Conservation (phyloP, 2,329 filamentous ascomycete genomes). For the Ophioceras dolichostomum region DNA sequence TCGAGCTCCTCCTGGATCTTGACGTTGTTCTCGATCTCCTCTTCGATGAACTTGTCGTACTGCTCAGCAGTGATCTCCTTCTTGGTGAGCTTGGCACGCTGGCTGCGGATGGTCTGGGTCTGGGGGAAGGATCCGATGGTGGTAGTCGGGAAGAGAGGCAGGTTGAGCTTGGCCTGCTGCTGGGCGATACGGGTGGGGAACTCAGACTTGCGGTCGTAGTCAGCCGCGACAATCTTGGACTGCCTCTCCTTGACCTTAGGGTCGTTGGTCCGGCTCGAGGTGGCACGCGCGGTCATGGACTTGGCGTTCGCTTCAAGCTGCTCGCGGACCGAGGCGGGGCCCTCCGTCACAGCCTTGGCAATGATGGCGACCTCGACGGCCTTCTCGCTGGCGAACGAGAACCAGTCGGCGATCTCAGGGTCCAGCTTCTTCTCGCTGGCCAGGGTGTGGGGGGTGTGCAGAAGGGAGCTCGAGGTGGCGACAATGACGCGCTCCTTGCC, state of each 20-base stretch:
- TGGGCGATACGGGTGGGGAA: constrained; percentile 77
- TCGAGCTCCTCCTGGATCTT: constrained; percentile 97
- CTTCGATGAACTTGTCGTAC: constrained; percentile 99
- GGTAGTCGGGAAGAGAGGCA: constrained; percentile 96
- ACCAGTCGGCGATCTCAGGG: constrained; percentile 89
- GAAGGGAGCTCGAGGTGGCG: constrained; percentile 91
- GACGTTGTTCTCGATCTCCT: constrained; percentile 92
- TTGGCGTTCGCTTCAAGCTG: constrained; percentile 96
- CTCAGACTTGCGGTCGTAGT: constrained; percentile 86
- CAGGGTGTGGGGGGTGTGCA: constrained; percentile 97
- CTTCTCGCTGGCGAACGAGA: constrained; percentile 97
- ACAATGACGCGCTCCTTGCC: constrained; percentile 97
- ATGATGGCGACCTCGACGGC: constrained; percentile 79
- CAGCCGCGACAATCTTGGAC: constrained; percentile 66
- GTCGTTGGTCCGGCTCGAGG: constrained; percentile 93
- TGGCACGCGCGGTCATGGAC: constrained; percentile 81
- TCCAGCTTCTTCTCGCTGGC: constrained; percentile 98
- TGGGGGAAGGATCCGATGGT: constrained; percentile 99
- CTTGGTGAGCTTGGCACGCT: constrained; percentile 98
- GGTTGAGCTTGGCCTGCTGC: constrained; percentile 85
- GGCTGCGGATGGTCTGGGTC: constrained; percentile 94
- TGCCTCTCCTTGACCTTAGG: constrained; percentile 95
- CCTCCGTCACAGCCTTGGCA: constrained; percentile 92
- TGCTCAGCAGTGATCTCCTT: constrained; percentile 82
- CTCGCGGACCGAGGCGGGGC: constrained; percentile 72